A percentile compares a stretch with the other conserved stretches of the same genome.
phyloP scores from a whole-genome alignment of 2,329 filamentous ascomycete genomes.

The Thelonectria discophora region DNA sequence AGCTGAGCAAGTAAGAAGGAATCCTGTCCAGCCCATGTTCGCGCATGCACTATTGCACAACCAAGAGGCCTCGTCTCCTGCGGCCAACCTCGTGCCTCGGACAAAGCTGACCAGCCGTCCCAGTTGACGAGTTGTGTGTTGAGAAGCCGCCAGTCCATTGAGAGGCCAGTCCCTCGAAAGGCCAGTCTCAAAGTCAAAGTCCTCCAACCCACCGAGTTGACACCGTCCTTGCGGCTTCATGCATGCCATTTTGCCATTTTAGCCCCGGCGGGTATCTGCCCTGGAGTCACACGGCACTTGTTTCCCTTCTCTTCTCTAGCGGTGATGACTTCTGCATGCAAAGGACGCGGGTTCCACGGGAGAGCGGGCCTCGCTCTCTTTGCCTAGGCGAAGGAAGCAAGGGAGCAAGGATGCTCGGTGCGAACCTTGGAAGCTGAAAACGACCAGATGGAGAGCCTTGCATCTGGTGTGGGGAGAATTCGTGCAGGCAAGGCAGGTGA shows the following conservation, averaged over 20 bases:
- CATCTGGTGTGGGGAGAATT: slow-evolving; percentile 1
- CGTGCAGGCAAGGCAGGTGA: not conserved
- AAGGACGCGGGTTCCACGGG: slow-evolving; percentile 5
- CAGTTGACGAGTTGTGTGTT: not conserved
- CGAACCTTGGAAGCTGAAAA: slow-evolving; percentile 7
- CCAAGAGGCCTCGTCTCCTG: slow-evolving; percentile 30
- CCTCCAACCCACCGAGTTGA: slow-evolving; percentile 13
- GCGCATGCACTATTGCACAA: slow-evolving; percentile 25
- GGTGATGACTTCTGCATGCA: not conserved
- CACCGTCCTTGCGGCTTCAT: slow-evolving; percentile 35
- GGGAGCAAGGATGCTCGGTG: slow-evolving; percentile 10
- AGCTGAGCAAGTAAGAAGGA: slow-evolving; percentile 1
- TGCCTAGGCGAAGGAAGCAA: slow-evolving; percentile 1
- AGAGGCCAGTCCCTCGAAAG: no score
- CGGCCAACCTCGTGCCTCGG: slow-evolving; percentile 41
- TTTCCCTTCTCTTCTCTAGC: slow-evolving; percentile 18
- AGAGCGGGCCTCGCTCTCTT: slow-evolving; percentile 3
- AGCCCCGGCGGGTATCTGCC: slow-evolving; percentile 45
- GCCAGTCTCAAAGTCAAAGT: no score
- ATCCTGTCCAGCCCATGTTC: slow-evolving; percentile 29
- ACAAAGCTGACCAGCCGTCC: slow-evolving; percentile 14
- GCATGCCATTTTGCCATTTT: slow-evolving; percentile 39
- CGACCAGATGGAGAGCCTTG: slow-evolving; percentile 5
- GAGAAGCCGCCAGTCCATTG: no score
- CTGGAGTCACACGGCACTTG: slow-evolving; percentile 34